phyloP scores from a whole-genome alignment of 345 rosid genomes.

The Euphorbia tirucalli region DNA sequence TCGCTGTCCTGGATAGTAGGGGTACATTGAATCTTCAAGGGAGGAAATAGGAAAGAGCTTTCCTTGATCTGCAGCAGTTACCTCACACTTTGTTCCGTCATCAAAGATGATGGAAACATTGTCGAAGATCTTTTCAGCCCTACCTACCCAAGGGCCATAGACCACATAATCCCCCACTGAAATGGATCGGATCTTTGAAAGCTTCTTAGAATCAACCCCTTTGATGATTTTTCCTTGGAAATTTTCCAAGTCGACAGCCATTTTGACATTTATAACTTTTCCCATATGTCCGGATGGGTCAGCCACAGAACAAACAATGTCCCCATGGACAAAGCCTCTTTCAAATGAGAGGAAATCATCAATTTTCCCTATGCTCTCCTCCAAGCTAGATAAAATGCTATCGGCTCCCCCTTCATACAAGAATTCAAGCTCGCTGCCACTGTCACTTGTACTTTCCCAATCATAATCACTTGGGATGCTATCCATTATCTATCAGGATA shows the following conservation, averaged over 20 bases:
- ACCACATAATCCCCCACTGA: slow-evolving; percentile 76
- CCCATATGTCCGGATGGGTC: slow-evolving; percentile 86
- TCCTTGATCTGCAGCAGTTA: slow-evolving; percentile 52
- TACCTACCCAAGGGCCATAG: slow-evolving; percentile 79
- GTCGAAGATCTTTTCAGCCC: slow-evolving; percentile 63
- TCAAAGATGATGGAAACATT: slow-evolving; percentile 57
- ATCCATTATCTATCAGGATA: slow-evolving; percentile 58
- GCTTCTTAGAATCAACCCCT: slow-evolving; percentile 56
- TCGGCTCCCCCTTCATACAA: slow-evolving; percentile 58
- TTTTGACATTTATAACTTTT: slow-evolving; percentile 51
- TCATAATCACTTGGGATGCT: slow-evolving; percentile 59
- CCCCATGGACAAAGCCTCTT: slow-evolving; percentile 67
- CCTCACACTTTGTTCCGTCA: slow-evolving; percentile 68
- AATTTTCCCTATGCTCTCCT: slow-evolving; percentile 78
- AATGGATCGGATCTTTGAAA: slow-evolving; percentile 57
- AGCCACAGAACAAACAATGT: slow-evolving; percentile 56
- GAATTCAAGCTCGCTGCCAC: slow-evolving; percentile 64
- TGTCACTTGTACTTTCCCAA: slow-evolving; percentile 86
- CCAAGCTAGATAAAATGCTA: slow-evolving; percentile 72
- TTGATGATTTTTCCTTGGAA: slow-evolving; percentile 47
- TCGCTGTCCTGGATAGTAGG: slow-evolving; percentile 86
- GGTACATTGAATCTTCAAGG: slow-evolving; percentile 65
- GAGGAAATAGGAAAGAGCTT: slow-evolving; percentile 57
- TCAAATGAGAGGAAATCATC: slow-evolving; percentile 89
- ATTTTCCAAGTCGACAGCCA: slow-evolving; percentile 66